Base-by-base conservation (phyloP, 306 rosid genomes). In the Senna tora region DNA sequence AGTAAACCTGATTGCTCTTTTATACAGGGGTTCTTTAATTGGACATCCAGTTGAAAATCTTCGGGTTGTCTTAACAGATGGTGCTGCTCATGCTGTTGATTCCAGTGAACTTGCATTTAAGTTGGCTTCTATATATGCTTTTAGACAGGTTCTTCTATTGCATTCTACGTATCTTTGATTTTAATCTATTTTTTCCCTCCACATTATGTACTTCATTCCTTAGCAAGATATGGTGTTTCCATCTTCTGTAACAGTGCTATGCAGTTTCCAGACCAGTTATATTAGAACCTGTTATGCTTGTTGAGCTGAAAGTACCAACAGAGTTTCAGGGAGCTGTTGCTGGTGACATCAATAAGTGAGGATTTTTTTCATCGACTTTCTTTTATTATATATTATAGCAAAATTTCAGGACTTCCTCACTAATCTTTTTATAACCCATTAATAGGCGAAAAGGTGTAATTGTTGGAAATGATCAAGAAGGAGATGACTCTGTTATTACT, bases 91-190 rank as follows among this genome's bases (percentile, higher is more conserved):
- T 76, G 83, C 97, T 50, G 99, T 94, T 84, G 97, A 94, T 88
- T 94, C 97, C 74, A 94, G 97, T 75, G 99, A 94, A 84, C 99
- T 94, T 83, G 99, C 99, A 19, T 94, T 94, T 83, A 94, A 94
- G 86, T 67, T 94, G 74, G 99, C 99, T 20, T 74, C 99, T 65
- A 94, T 94, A 64, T 94, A 94, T 84, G 99, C 99, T 49, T 94
- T 94, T 71, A 91, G 99, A 94, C 85, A 89, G 96, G 99, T 91
- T 33, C 54, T 25, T 78, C 46, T 49, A 49, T 38, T 65, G 60
- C 39, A 46, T 72, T 71, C 45, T 53, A 12, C 57, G 16, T 43
- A 16, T 74, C 62, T 20, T 45, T 34, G 14, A 19, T 61, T 45
- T 22, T 70, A 1, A 17, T 51, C 38, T 36, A 9, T 63, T 58